Conservation (phyloP, 495 filamentous ascomycete genomes). For the Lasiosphaeriaceae sp. region DNA sequence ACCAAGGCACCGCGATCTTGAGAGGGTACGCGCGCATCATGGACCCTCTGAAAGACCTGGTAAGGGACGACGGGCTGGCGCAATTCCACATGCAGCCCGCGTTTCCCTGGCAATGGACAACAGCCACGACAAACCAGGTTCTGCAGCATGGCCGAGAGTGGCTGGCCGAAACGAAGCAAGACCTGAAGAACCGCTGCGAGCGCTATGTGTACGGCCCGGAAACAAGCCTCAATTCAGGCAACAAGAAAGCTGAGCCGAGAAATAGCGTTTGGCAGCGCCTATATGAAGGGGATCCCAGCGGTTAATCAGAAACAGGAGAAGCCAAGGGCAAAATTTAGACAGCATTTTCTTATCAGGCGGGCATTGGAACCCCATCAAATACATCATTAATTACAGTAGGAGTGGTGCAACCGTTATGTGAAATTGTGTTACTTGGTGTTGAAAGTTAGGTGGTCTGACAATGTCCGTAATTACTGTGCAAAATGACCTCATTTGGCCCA, state of each 20-base stretch:
- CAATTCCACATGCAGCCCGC: neutral
- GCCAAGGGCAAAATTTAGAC: too few species aligned
- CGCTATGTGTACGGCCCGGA: neutral
- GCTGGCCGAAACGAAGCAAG: neutral
- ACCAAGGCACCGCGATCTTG: neutral
- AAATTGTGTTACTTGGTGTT: too few species aligned
- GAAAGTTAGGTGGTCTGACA: too few species aligned
- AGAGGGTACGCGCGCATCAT: neutral
- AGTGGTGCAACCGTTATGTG: too few species aligned
- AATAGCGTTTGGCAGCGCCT: constrained; percentile 7
- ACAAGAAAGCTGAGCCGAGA: constrained; percentile 3
- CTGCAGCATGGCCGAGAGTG: neutral
- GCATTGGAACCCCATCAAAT: too few species aligned
- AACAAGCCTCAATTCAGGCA: neutral
- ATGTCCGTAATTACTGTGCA: too few species aligned
- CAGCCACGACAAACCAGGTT: neutral
- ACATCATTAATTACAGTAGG: too few species aligned
- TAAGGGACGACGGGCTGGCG: constrained; percentile 2
- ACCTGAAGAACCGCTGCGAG: neutral
- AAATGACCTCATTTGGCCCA: too few species aligned
- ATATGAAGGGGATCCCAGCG: neutral
- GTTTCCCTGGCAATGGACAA: neutral
- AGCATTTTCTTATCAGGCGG: too few species aligned
- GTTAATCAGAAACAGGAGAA: too few species aligned
- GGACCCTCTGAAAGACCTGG: neutral